These are phyloP conservation scores for Solanum hybrid DNA, from an alignment of 305 asterid genomes.

Conservation along the genomic window DNA sequence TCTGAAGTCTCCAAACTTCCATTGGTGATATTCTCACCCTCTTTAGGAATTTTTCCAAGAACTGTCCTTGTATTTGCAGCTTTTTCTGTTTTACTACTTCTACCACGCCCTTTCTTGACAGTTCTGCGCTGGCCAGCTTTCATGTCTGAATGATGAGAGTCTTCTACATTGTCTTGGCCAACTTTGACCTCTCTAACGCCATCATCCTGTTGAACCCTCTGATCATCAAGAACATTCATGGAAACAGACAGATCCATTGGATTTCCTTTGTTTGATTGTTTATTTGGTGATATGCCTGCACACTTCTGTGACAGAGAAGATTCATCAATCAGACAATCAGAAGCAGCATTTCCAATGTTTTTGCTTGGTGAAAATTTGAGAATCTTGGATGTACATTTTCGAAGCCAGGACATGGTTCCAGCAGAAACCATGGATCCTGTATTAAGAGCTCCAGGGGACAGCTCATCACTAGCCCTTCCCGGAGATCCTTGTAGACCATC, in stretches of 20 bases:
- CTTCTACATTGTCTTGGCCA: slow-evolving; percentile 35
- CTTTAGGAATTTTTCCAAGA: slow-evolving; percentile 3
- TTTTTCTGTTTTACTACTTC: slow-evolving; percentile 30
- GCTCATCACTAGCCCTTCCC: slow-evolving; percentile 25
- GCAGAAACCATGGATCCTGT: slow-evolving; percentile 61
- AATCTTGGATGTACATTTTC: slow-evolving; percentile 78
- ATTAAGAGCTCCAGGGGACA: slow-evolving; percentile 35
- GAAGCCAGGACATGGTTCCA: slow-evolving; percentile 83
- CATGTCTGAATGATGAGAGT: slow-evolving; percentile 35
- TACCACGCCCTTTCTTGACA: slow-evolving; percentile 34
- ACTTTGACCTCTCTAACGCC: slow-evolving; percentile 33
- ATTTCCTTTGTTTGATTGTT: slow-evolving; percentile 32
- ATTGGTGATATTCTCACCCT: slow-evolving; percentile 25
- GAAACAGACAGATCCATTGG: slow-evolving; percentile 36
- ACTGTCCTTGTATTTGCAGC: slow-evolving; percentile 27
- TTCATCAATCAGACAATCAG: slow-evolving; percentile 25
- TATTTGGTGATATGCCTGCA: slow-evolving; percentile 21
- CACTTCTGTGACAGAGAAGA: slow-evolving; percentile 16
- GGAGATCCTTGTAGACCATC: slow-evolving; percentile 37
- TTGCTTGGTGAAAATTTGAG: slow-evolving; percentile 74
- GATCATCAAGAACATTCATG: slow-evolving; percentile 51
- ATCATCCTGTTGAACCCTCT: slow-evolving; percentile 38
- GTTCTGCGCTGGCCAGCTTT: slow-evolving; percentile 28
- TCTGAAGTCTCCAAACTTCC: slow-evolving; percentile 43
- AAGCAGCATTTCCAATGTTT: slow-evolving; percentile 43